A percentile compares a stretch with the other conserved stretches of the same genome.
phyloP scores from a whole-genome alignment of 306 rosid species.

The Glycine tomentella region DNA sequence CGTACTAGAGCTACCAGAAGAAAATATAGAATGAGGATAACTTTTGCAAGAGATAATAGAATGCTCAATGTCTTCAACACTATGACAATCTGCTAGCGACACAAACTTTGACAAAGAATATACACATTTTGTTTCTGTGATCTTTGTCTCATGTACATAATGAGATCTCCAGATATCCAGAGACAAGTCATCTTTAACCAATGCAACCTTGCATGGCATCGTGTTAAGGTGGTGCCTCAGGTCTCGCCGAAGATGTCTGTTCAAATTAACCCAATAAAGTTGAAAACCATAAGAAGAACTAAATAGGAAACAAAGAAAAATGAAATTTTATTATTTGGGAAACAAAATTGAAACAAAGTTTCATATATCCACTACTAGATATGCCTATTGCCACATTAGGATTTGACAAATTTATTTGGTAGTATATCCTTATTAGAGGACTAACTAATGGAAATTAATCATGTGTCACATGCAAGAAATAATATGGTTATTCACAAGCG shows the following conservation, averaged over 20 bases:
- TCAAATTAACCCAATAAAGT: slow-evolving; percentile 31
- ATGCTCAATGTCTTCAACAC: slow-evolving; percentile 51
- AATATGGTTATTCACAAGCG: background rate
- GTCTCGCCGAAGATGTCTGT: slow-evolving; percentile 73
- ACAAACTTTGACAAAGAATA: slow-evolving; percentile 65
- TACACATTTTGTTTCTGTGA: slow-evolving; percentile 52
- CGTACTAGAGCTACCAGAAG: slow-evolving; percentile 47
- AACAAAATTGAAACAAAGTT: background rate
- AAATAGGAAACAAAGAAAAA: background rate
- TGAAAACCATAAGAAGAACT: slow-evolving; percentile 20
- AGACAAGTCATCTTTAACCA: slow-evolving; percentile 61
- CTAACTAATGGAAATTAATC: background rate
- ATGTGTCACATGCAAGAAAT: slow-evolving; percentile 22
- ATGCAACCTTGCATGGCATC: slow-evolving; percentile 73
- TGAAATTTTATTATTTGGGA: background rate
- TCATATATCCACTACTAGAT: background rate
- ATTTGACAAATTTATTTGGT: background rate
- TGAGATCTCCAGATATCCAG: slow-evolving; percentile 59
- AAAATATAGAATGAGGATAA: slow-evolving; percentile 38
- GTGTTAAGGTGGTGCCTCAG: slow-evolving; percentile 60
- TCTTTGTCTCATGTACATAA: slow-evolving; percentile 41
- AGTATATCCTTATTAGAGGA: background rate
- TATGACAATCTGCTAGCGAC: slow-evolving; percentile 36
- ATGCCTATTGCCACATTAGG: background rate
- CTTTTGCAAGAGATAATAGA: slow-evolving; percentile 49